Evolutionary conservation across 306 rosid species (phyloP), one percentile per base, ranked within the genome.

Genomic region (barrel medic (Medicago truncatula)): DNA sequence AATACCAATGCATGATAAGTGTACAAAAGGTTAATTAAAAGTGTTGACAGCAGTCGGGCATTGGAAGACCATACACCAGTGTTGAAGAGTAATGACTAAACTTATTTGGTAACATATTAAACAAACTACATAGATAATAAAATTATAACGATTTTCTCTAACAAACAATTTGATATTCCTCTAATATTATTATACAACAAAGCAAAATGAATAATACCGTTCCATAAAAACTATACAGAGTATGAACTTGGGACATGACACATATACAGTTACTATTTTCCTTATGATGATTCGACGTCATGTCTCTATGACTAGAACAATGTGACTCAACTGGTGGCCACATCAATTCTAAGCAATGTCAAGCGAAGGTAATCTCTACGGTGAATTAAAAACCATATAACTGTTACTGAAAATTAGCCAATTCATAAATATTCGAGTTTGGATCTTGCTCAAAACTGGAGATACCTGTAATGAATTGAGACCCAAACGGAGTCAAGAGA

Each of bases 401-500:
- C n/a, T n/a, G n/a, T n/a, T n/a, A n/a, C n/a, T n/a, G n/a, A n/a
- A n/a, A n/a, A n/a, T n/a, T n/a, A n/a, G n/a, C n/a, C n/a, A n/a
- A n/a, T n/a, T n/a, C n/a, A n/a, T n/a, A n/a, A n/a, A n/a, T n/a
- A n/a, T n/a, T n/a, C n/a, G n/a, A n/a, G n/a, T n/a, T n/a, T n/a
- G n/a, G n/a, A n/a, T n/a, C n/a, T n/a, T n/a, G n/a, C n/a, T n/a
- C n/a, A n/a, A n/a, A n/a, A n/a, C n/a, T n/a, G n/a, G n/a, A n/a
- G 3, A 25, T 25, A 1, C 97, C 97, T 60, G 97, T 88, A 73
- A 92, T 31, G 94, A 96, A 92, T 12, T n/a, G 96, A 87, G 47
- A 90, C 70, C 97, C 97, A 92, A 63, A 92, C 86, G 20, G 96
- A 90, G 67, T 88, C 89, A 53, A 92, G 91, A 18, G 97, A 83